phyloP scores from a whole-genome alignment of 257 asterid species.

The Linderniella brevidens region DNA sequence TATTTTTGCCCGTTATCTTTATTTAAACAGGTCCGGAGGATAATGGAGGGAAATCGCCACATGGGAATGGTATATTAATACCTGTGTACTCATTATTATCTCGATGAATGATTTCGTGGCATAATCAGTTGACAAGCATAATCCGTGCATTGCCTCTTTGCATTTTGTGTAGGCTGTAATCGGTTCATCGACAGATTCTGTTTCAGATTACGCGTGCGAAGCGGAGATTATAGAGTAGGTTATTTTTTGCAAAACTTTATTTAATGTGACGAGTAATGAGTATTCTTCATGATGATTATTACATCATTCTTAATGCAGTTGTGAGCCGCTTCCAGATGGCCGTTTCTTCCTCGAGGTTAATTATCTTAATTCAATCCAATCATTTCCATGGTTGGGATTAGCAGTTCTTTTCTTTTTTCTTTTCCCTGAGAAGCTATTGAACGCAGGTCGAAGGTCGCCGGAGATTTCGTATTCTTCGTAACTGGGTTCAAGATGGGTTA shows the following conservation, averaged over 20 bases:
- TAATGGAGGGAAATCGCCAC: conserved; percentile 95
- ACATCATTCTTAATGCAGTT: conserved; percentile 42
- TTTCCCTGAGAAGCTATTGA: conserved; percentile 12
- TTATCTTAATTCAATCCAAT: neutral
- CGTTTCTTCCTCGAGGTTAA: conserved; percentile 94
- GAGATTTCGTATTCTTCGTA: conserved; percentile 60
- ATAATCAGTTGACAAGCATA: too few relatives aligned
- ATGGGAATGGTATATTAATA: conserved; percentile 81
- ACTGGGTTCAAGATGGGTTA: conserved; percentile 98
- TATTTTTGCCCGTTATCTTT: neutral
- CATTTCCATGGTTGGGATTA: too few relatives aligned
- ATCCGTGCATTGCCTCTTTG: conserved; percentile 12
- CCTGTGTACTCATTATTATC: conserved; percentile 3
- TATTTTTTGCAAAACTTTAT: conserved; percentile 6
- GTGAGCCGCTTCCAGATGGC: conserved; percentile 98
- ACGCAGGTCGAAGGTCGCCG: conserved; percentile 87
- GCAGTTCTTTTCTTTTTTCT: conserved; percentile 1
- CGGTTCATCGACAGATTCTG: conserved; percentile 56
- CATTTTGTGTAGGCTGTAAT: conserved; percentile 39
- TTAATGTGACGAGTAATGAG: conserved; percentile 1
- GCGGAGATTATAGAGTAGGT: conserved; percentile 96
- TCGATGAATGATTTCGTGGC: neutral
- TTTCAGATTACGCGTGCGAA: conserved; percentile 92
- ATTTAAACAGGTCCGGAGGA: conserved; percentile 68
- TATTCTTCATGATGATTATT: conserved; percentile 12